phyloP scores from a whole-genome alignment of 495 filamentous ascomycete genomes.

The Lophiotrema nucula region DNA sequence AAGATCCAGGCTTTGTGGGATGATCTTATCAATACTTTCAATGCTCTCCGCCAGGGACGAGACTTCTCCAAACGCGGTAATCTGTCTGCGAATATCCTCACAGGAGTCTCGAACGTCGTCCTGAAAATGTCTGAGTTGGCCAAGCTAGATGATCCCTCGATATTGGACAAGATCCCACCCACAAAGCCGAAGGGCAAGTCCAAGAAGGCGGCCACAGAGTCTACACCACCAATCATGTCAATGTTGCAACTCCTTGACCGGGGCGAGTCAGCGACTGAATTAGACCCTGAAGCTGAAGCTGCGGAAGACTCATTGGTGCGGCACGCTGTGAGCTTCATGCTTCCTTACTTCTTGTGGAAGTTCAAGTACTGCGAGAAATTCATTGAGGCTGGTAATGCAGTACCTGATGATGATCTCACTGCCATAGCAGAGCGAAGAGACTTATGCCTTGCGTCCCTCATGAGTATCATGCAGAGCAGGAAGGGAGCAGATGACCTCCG shows the following conservation, averaged over 20 bases:
- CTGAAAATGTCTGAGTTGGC: conserved; percentile 79
- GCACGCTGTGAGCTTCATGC: conserved; percentile 65
- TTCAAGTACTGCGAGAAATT: conserved; percentile 39
- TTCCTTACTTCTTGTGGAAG: conserved; percentile 97
- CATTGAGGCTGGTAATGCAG: conserved; percentile 45
- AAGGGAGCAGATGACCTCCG: conserved; percentile 72
- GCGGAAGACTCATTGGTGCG: conserved; percentile 73
- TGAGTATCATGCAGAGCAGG: conserved; percentile 62
- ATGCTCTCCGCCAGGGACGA: conserved; percentile 62
- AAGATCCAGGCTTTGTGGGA: conserved; percentile 86
- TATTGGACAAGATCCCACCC: conserved; percentile 60
- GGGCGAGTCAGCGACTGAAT: conserved; percentile 57
- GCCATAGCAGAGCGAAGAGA: conserved; percentile 57
- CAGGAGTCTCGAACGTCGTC: conserved; percentile 74
- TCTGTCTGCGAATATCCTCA: conserved; percentile 59
- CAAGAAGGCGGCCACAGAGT: conserved; percentile 42
- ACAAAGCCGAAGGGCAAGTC: conserved; percentile 47
- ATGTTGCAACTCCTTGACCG: conserved; percentile 67
- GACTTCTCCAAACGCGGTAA: conserved; percentile 63
- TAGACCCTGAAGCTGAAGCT: conserved; percentile 62
- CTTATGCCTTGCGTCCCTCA: conserved; percentile 59
- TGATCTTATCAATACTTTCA: conserved; percentile 67
- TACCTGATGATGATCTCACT: conserved; percentile 49
- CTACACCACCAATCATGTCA: conserved; percentile 55
- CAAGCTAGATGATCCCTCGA: conserved; percentile 69